A percentile compares a stretch with the other conserved stretches of the same genome.
Conservation (phyloP, 352 stramenopile species). For the Phytophthora macrochlamydospora region DNA sequence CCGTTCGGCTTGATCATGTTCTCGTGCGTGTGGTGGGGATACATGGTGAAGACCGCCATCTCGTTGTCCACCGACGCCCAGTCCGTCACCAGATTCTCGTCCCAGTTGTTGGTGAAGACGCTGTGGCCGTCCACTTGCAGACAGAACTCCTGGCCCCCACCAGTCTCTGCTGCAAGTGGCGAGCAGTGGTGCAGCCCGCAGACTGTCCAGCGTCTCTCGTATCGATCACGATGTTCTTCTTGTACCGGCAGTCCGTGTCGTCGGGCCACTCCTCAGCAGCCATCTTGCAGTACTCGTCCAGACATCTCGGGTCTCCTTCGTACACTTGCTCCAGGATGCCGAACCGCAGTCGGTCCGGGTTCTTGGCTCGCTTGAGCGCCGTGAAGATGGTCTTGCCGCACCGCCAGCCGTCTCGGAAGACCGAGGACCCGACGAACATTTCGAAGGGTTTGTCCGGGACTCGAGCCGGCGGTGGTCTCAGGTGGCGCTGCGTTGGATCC, state of each 20-base stretch:
- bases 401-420: constrained; percentile 78
- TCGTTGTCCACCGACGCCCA: constrained; percentile 77
- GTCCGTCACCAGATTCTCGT: constrained; percentile 65
- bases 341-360: constrained; percentile 76
- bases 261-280: constrained; percentile 59
- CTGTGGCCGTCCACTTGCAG: constrained; percentile 83
- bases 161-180: constrained; percentile 77
- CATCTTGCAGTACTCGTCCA: constrained; percentile 82
- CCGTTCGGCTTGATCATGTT: constrained; percentile 69
- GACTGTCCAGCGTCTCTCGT: constrained; percentile 72
- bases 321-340: constrained; percentile 84
- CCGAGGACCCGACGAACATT: constrained; percentile 72
- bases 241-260: constrained; percentile 60
- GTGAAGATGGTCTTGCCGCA: constrained; percentile 84
- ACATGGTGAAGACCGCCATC: constrained; percentile 79
- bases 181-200: constrained; percentile 67
- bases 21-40: constrained; percentile 77
- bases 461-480: constrained; percentile 62
- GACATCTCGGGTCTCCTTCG: constrained; percentile 62
- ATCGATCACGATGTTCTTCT: constrained; percentile 65
- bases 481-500: constrained; percentile 18
- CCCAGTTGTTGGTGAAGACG: constrained; percentile 84
- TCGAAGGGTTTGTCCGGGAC: constrained; percentile 48
- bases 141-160: constrained; percentile 73
- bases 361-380: constrained; percentile 57